Base-by-base conservation (phyloP, 116 monocot genomes). In the Zostera marina region DNA sequence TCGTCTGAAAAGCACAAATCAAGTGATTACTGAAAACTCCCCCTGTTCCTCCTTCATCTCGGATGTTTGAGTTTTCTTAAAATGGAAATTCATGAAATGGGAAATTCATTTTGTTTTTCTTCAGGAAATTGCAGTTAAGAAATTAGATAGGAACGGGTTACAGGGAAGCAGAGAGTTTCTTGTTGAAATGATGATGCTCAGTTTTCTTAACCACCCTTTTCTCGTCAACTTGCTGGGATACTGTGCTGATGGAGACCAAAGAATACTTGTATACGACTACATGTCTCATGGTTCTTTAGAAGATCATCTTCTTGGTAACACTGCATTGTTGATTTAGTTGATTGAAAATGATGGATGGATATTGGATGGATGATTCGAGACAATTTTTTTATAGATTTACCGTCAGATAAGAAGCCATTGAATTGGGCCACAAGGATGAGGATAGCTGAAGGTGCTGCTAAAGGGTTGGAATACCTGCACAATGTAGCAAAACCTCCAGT, bases 161-260 rank as follows among this genome's bases (percentile, higher is more conserved):
- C 93, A 93, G 60, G 93, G 93, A 41, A 93, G 70, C 44, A 48
- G 84, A 62, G 93, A 93, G 58, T 93, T 93, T 66, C 74, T 93
- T 47, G 83, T 88, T 7, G 93, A 93, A 70, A 88, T 84, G n/a
- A 62, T 93, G 53, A 93, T 93, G 93, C 74, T 93, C 11, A 87
- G 81, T 54, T 81, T 88, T 32, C 77, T 93, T 14, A 76, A 88
- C 46, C 84, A 93, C 47, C 69, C 61, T 22, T 80, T 88, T 67
- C 84, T 93, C 11, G 93, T 93, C 1, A 81, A 81, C 44, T 67
- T 93, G 66, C 61, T 93, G 7, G 93, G 93, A 2, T 93, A 88
- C 47, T 88, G 93, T 52, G 74, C 81, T n/a, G 93, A 88, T 59
- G 75, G 63, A 32, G 75, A 81, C 25, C 84, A 93, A 26, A 78